Base-by-base conservation (phyloP, 2,329 filamentous ascomycete genomes). In the Pseudopithomyces maydicus region DNA sequence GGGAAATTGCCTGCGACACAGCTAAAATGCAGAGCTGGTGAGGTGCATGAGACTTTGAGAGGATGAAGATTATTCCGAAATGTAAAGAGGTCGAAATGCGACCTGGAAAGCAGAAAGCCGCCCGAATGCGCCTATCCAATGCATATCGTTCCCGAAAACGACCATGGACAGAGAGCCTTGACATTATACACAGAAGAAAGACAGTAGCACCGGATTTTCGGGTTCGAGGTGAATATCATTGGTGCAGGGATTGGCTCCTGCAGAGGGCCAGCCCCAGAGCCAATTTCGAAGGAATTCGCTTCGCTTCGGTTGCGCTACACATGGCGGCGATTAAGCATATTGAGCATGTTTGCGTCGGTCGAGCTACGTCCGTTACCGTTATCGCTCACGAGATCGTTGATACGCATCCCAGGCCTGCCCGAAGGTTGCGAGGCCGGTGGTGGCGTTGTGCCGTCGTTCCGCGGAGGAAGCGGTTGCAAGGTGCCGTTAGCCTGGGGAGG, bases 321-420 rank as follows among this genome's bases (percentile, higher is more conserved):
- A 55, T 71, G 72, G 58, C 74, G 71, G 56, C 73, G 71, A 56
- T 77, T 77, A 50, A 78, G 71, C 68, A 75, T 74, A 63, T 75
- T 77, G 45, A 79, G 72, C 77, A 79, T 79, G 55, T 74, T 72
- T 42, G 74, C 76, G 62, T 79, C 77, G 56, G 76, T 77, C 36
- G 74, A 73, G 66, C 74, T 79, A 62, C 77, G 68, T 55, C 66
- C 68, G 36, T 68, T 68, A 29, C 71, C 71, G 52, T 66, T 75
- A 55, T 74, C 74, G 62, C 64, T 76, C 32, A 78, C 76, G 15
- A 78, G 73, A 45, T 77, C 74, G 56, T 72, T 77, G 67, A 77
- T 78, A 56, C 75, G 79, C 75, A 77, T 79, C 62, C 74, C 73
- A 39, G 74, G 69, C 51, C 73, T 59, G 62, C 65, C 65, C 59